A percentile compares a stretch with the other conserved stretches of the same genome.
Conservation (phyloP, 78 protist genomes). For the Ministeria vibrans region DNA sequence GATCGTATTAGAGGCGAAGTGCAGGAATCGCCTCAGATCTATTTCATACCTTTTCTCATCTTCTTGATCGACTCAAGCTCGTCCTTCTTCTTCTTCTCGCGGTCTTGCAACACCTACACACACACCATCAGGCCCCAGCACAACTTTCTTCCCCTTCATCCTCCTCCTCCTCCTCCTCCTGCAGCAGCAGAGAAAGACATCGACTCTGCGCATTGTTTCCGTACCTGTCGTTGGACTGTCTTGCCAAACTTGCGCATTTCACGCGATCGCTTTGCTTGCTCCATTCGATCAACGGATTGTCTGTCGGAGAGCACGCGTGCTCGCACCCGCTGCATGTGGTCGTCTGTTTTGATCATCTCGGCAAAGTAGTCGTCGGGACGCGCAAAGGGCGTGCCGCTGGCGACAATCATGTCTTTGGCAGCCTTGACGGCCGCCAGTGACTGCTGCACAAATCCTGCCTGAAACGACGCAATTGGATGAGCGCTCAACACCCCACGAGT, state of each 20-base stretch:
- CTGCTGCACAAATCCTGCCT: no score
- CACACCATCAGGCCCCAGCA: no score
- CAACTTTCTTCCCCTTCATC: no score
- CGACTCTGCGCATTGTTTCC: not conserved
- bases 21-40: no score
- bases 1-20: no score
- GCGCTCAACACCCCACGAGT: not conserved
- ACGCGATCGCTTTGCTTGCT: slow-evolving; percentile 51
- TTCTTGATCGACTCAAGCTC: slow-evolving; percentile 54
- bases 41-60: slow-evolving; percentile 53
- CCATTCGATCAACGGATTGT: slow-evolving; percentile 39
- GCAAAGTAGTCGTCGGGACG: slow-evolving; percentile 85
- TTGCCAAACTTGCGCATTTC: slow-evolving; percentile 73
- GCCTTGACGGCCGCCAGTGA: slow-evolving; percentile 26
- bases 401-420: slow-evolving; percentile 12
- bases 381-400: slow-evolving; percentile 6
- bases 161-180: no score
- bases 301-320: slow-evolving; percentile 35
- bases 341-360: slow-evolving; percentile 86
- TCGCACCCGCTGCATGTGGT: slow-evolving; percentile 66
- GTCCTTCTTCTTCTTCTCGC: slow-evolving; percentile 51
- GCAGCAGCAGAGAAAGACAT: not conserved
- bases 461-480: not conserved
- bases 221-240: slow-evolving; percentile 37
- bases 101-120: slow-evolving; percentile 45